These are phyloP conservation scores for Trypanosoma congolense DNA, from an alignment of 208 protist species.

Conservation along the genomic window DNA sequence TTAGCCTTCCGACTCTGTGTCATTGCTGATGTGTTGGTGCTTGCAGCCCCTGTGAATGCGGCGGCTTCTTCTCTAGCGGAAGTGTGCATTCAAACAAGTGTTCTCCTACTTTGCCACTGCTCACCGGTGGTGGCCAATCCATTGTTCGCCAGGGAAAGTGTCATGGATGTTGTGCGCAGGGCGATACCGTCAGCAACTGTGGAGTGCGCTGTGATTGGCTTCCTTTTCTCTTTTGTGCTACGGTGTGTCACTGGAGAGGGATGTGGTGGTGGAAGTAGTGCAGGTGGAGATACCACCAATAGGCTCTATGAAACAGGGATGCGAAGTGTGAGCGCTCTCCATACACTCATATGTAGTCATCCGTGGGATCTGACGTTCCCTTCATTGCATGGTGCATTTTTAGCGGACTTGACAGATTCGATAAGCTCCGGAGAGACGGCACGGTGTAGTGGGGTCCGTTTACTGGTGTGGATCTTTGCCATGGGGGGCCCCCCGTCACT, in stretches of 20 bases:
- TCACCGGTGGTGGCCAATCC: conserved; percentile 14
- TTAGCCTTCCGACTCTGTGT: conserved; percentile 22
- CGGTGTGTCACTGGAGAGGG: conserved; percentile 12
- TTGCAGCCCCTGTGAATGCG: not conserved
- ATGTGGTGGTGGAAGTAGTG: not conserved
- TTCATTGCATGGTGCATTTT: conserved; percentile 7
- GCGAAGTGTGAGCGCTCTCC: conserved; percentile 14
- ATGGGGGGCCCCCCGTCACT: conserved; percentile 12
- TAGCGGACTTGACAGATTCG: conserved; percentile 7
- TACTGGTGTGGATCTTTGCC: conserved; percentile 22
- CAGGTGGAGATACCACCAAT: not conserved
- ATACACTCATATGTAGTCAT: conserved; percentile 13
- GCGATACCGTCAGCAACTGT: not conserved
- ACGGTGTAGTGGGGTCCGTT: conserved; percentile 4
- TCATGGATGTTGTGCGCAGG: conserved; percentile 6
- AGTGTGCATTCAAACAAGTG: conserved; percentile 20
- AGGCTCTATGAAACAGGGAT: conserved; percentile 14
- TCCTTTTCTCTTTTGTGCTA: conserved; percentile 21
- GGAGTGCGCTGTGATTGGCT: conserved; percentile 34
- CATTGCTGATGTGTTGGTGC: conserved; percentile 14
- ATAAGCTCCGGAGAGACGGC: conserved; percentile 3
- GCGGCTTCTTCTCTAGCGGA: conserved; percentile 7
- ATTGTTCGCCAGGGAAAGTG: conserved; percentile 17
- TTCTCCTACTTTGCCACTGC: conserved; percentile 22
- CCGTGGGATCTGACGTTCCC: conserved; percentile 19